Percentiles rank a stretch among this genome's conserved stretches.
Conservation (phyloP, 371 early-diverging fungal species). For the Mucor irregularis region DNA sequence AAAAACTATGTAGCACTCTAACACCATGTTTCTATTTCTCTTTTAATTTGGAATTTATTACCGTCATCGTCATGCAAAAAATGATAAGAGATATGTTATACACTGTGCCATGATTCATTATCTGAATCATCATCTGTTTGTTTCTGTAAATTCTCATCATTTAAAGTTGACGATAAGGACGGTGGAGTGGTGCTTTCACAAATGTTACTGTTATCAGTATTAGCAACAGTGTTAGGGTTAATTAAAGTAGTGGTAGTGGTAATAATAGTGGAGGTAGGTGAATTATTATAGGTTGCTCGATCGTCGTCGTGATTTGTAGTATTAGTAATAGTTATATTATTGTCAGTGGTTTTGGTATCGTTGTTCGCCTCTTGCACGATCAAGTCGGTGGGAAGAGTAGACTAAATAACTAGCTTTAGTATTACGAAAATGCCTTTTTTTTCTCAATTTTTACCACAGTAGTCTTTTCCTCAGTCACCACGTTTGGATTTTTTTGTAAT, state of each 20-base stretch:
- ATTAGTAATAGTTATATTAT: neutral
- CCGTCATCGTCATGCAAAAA: neutral
- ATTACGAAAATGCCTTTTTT: no score
- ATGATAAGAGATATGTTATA: neutral
- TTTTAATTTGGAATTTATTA: no score
- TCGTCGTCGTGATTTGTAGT: neutral
- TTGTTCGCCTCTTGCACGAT: neutral
- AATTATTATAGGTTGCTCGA: neutral
- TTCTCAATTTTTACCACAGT: neutral
- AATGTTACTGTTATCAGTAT: neutral
- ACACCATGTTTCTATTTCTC: no score
- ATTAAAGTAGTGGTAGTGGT: neutral
- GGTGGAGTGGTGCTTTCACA: neutral
- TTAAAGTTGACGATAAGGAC: neutral
- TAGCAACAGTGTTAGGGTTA: neutral
- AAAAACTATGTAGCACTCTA: no score
- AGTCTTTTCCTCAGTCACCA: neutral
- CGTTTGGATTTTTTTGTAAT: neutral
- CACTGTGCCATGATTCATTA: constrained; percentile 23
- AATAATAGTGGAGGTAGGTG: neutral
- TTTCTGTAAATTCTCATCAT: neutral
- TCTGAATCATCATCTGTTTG: constrained; percentile 14
- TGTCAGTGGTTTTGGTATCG: neutral
- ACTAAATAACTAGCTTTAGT: no score
- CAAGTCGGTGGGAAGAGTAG: neutral